phyloP scores from a whole-genome alignment of 805 yeast species.

The Kodamaea kaohsiungensis region DNA sequence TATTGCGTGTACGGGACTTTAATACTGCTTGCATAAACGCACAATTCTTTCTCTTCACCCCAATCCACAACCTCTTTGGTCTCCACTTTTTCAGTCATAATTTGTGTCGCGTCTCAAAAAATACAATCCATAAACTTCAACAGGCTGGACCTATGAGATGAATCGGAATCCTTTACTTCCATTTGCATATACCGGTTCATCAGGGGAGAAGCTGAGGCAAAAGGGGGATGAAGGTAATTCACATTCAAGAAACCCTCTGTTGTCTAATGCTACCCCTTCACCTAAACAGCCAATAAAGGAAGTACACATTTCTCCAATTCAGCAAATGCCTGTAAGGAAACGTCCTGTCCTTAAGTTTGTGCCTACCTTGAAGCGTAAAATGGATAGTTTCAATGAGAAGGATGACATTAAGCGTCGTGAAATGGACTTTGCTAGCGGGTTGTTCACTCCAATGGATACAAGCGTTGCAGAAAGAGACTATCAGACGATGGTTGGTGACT shows the following conservation, averaged over 20 bases:
- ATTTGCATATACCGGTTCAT: slow-evolving; percentile 44
- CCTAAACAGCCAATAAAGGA: slow-evolving; percentile 9
- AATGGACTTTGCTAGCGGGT: slow-evolving; percentile 18
- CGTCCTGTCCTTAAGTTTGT: slow-evolving; percentile 23
- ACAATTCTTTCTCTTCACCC: no score
- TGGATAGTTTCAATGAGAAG: slow-evolving; percentile 45
- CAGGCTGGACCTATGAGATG: neutral
- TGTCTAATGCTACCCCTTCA: neutral
- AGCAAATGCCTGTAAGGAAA: slow-evolving; percentile 4
- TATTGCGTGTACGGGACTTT: no score
- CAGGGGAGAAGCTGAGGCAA: slow-evolving; percentile 29
- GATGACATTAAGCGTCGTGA: slow-evolving; percentile 40
- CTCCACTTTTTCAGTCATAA: neutral
- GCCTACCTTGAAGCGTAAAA: slow-evolving; percentile 41
- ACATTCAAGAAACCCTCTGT: slow-evolving; percentile 35
- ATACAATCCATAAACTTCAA: neutral
- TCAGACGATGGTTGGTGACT: slow-evolving; percentile 6
- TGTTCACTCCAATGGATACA: neutral
- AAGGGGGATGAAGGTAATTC: slow-evolving; percentile 48
- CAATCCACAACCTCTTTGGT: no score
- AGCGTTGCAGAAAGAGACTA: slow-evolving; percentile 1
- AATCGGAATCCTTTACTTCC: slow-evolving; percentile 47
- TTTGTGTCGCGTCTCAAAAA: neutral
- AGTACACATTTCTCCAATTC: neutral
- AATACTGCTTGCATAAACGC: no score